Base-by-base conservation (phyloP, 2,329 filamentous ascomycete species). In the Cladophialophora bantiana region DNA sequence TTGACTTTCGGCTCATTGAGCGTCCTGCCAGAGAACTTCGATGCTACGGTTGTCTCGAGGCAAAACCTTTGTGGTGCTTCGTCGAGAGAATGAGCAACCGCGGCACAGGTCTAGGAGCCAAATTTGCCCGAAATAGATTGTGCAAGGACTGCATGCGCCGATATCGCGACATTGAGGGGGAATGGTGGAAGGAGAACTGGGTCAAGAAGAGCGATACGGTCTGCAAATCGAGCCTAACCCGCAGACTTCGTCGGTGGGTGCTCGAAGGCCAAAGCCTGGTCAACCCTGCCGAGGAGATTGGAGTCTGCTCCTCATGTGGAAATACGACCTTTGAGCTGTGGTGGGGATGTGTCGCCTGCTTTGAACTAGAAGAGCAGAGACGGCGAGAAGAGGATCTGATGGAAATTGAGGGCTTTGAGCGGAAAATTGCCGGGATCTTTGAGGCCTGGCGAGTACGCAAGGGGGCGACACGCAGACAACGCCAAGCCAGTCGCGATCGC, bases 71-170 rank as follows among this genome's bases (percentile, higher is more conserved):
- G 34, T 67, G 63, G 60, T 56, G 45, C 42, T 71, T 71, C 36
- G 67, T 71, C 10, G 69, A 71, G 57, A 65, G 65, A 50, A 71
- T 71, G 69, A 71, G 65, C 60, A 69, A 55, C 32, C 62, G 65
- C 4, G 69, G 69, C 34, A 69, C 67, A 1, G 69, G 67, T 7
- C 63, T 71, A 0, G 67, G 69, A 5, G 69, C 62, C 7, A 65
- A 59, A 42, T 68, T 34, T 10, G 69, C 69, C 53, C 59, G 54
- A 15, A 55, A 68, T 45, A 55, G 69, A 31, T 52, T 69, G 53
- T 71, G 69, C 57, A 71, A 71, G 57, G 65, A 66, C 61, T 71
- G 69, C 36, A 71, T 71, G 69, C 65, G 67, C 48, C 53, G 67
- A 12, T 67, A 71, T 7, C 66, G 68, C 35, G 55, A 65, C 18